Percentiles rank a stretch among this genome's conserved stretches.
Evolutionary conservation across 441 rosid genomes (phyloP).

Genomic region (Omphalea diandra): DNA sequence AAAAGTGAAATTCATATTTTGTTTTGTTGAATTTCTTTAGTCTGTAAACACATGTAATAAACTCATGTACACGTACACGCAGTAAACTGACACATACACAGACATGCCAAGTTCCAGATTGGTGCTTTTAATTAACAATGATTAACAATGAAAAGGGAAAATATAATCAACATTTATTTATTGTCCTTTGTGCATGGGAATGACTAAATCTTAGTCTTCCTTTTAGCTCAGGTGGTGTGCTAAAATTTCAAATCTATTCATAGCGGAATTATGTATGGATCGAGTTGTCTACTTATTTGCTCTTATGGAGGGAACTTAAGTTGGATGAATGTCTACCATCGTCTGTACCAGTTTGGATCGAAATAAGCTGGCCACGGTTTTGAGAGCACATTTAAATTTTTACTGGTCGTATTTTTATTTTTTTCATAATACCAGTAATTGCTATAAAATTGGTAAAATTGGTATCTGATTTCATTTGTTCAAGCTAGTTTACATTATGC

Average conservation of each 20-base stretch:
- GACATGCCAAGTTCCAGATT: background rate
- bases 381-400: background rate
- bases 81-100: too few relatives aligned
- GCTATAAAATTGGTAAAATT: background rate
- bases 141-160: background rate
- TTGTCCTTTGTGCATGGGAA: background rate
- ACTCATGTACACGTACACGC: background rate
- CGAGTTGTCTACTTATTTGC: background rate
- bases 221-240: background rate
- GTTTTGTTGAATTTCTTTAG: background rate
- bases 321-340: background rate
- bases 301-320: background rate
- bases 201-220: background rate
- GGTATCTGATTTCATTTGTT: background rate
- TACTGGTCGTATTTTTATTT: background rate
- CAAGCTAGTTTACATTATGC: background rate
- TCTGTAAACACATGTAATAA: background rate
- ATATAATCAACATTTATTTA: too few relatives aligned
- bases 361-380: background rate
- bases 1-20: background rate
- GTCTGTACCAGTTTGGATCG: background rate
- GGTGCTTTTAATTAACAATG: background rate
- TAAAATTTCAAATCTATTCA: background rate
- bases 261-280: too few relatives aligned
- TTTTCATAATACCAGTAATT: background rate